These are phyloP conservation scores for Mycena galopus DNA, from an alignment of 768 basidiomycete species.

Conservation along the genomic window DNA sequence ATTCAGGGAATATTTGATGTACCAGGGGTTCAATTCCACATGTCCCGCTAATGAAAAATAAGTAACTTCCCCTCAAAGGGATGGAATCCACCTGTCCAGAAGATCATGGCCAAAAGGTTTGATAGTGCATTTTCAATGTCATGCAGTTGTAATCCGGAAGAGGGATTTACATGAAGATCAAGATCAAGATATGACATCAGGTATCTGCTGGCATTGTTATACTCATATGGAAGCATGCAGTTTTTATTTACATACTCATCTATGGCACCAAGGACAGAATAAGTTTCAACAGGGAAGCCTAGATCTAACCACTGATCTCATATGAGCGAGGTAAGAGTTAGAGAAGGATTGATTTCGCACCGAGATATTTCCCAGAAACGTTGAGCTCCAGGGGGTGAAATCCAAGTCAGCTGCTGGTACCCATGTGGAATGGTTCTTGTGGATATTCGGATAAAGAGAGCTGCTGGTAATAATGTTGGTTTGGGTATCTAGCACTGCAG, in stretches of 20 bases:
- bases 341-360: background rate
- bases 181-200: constrained; percentile 11
- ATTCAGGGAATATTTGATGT: background rate
- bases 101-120: background rate
- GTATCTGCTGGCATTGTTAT: background rate
- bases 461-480: background rate
- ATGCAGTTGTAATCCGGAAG: background rate
- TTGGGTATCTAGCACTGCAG: background rate
- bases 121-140: too few species aligned
- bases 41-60: background rate
- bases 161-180: background rate
- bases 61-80: background rate
- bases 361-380: background rate
- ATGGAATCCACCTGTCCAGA: background rate
- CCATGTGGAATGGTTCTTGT: constrained; percentile 3
- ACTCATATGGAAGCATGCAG: background rate
- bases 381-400: background rate
- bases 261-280: too few species aligned
- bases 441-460: background rate
- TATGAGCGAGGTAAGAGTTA: background rate
- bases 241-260: background rate
- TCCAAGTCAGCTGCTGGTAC: background rate
- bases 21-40: background rate
- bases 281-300: too few species aligned
- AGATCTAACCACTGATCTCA: background rate